Evolutionary conservation across 768 basidiomycete species (phyloP), one percentile per base, ranked within the genome.

Genomic region (Kwoniella sp.): DNA sequence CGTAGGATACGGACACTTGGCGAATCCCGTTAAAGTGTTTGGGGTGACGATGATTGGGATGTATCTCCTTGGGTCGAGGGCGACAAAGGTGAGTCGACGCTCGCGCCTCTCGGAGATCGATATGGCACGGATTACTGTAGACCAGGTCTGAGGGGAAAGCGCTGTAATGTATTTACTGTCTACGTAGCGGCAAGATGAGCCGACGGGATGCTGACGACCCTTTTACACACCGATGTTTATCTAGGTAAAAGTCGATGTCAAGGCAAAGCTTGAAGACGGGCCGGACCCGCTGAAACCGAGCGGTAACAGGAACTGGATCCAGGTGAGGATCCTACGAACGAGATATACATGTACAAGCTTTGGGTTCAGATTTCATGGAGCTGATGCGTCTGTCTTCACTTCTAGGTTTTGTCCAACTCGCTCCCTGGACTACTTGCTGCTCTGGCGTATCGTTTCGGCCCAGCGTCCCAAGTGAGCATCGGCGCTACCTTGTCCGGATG

Each of bases 31-130:
- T 50, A 75, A 73, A 29, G 57, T 73, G 1, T 80, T 80, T 70
- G 79, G 79, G 8, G 62, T 71, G 13, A 67, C 73, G 0, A 64
- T 80, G 73, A 78, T 80, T 26, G 72, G 69, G 2, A 78, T 80
- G 67, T 80, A 96, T 79, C 82, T 93, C 30, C 73, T 87, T 0
- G 93, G 88, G 3, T 90, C 90, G 66, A 85, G 86, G 53, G 93
- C 93, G 0, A 96, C 94, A 2, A 93, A 92, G 81, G 90, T 89
- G 66, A 89, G 92, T 31, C n/a, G n/a, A n/a, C 25, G 11, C 54
- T 57, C 5, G 60, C 30, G 17, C n/a, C n/a, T n/a, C n/a, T n/a
- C n/a, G n/a, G n/a, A n/a, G n/a, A n/a, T n/a, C n/a, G n/a, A n/a
- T n/a, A n/a, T n/a, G n/a, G n/a, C n/a, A n/a, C n/a, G n/a, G n/a